Conservation (phyloP, 441 rosid species). For the Melastoma candidum region DNA sequence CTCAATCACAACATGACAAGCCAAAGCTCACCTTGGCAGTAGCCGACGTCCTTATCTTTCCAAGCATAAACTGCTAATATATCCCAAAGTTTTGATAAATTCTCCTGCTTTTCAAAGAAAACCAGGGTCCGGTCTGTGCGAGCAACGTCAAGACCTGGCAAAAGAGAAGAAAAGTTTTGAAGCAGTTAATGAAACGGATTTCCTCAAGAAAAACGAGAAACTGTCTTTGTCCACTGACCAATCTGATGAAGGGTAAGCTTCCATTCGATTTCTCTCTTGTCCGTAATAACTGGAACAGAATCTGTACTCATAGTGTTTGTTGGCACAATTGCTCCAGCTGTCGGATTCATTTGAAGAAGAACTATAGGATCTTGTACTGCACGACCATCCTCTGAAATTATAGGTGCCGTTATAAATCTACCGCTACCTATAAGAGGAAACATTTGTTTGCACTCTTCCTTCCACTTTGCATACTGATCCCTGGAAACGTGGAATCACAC, state of each 20-base stretch:
- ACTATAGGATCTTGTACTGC: conserved; percentile 15
- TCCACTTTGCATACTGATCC: conserved; percentile 14
- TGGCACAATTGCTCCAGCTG: not conserved
- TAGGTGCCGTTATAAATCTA: conserved; percentile 15
- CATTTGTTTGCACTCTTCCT: conserved; percentile 14
- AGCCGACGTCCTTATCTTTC: conserved; percentile 85
- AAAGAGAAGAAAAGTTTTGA: too few relatives aligned
- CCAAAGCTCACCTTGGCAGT: conserved; percentile 63
- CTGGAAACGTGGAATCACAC: conserved; percentile 11
- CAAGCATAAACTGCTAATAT: conserved; percentile 93
- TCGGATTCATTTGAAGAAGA: conserved; percentile 7
- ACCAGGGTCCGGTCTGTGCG: conserved; percentile 88
- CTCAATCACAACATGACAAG: not conserved
- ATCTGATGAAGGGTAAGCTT: conserved; percentile 19
- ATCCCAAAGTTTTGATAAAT: conserved; percentile 91
- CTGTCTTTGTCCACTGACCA: conserved; percentile 5
- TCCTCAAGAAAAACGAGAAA: too few relatives aligned
- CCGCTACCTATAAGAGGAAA: conserved; percentile 17
- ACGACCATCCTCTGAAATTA: conserved; percentile 14
- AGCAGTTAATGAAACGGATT: too few relatives aligned
- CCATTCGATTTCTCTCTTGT: conserved; percentile 16
- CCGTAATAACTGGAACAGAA: not conserved
- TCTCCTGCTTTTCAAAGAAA: conserved; percentile 79
- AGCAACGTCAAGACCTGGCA: conserved; percentile 75
- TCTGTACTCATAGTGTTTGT: conserved; percentile 2